Conservation (phyloP, 192 early-diverging fungal genomes). For the Podochytrium sp. region DNA sequence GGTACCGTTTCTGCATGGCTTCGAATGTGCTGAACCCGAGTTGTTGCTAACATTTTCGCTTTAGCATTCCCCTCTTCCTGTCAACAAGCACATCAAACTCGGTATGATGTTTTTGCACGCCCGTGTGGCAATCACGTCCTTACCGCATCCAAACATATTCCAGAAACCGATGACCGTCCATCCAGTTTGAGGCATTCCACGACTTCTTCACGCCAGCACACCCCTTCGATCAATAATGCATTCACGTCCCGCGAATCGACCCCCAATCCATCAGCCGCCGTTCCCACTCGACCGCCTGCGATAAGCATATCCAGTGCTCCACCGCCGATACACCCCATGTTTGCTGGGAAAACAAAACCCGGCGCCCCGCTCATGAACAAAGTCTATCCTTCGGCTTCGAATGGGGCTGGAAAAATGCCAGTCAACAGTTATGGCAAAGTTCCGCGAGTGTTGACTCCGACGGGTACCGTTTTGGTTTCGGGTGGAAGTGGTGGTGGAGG, state of each 20-base stretch:
- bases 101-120: too few species aligned
- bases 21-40: too few species aligned
- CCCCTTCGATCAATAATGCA: background rate
- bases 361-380: background rate
- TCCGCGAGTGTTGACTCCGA: conserved; percentile 9
- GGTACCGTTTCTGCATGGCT: too few species aligned
- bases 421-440: conserved; percentile 23
- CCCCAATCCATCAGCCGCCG: conserved; percentile 1
- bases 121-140: too few species aligned
- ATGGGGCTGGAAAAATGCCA: conserved; percentile 4
- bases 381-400: background rate
- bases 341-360: conserved; percentile 32
- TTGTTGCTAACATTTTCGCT: too few species aligned
- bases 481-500: background rate
- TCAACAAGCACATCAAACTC: background rate
- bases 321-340: background rate
- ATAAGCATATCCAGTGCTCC: background rate
- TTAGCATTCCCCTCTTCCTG: conserved; percentile 13
- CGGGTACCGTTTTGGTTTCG: background rate
- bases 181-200: background rate
- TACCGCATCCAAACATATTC: too few species aligned
- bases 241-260: too few species aligned
- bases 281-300: background rate
- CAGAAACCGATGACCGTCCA: background rate
- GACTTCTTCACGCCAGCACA: background rate